phyloP scores from a whole-genome alignment of 805 yeast species.

The Naumovozyma dairenensis region DNA sequence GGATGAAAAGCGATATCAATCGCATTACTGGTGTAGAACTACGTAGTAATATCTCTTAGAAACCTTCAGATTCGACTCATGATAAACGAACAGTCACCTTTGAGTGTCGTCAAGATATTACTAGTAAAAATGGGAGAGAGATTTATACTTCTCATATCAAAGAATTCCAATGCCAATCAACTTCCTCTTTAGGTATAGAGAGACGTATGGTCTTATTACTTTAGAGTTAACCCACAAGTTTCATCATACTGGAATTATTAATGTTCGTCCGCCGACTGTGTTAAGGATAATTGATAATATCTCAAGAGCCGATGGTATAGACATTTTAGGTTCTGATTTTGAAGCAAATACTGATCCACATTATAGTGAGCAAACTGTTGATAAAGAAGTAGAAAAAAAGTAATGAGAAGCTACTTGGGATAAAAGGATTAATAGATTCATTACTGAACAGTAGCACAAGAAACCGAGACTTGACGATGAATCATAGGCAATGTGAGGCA shows the following conservation, averaged over 20 bases:
- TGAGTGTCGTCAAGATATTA: neutral
- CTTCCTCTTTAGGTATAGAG: neutral
- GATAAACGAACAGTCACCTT: neutral
- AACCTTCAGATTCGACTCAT: neutral
- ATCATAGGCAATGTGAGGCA: no score
- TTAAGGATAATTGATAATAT: no score
- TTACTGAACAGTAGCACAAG: no score
- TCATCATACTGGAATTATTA: neutral
- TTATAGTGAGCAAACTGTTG: no score
- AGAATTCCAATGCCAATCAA: neutral
- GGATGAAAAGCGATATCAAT: neutral
- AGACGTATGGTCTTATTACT: neutral
- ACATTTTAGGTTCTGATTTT: no score
- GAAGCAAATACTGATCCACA: no score
- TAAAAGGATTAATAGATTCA: no score
- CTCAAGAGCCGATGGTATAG: no score
- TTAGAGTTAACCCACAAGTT: neutral
- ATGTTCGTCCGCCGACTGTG: no score
- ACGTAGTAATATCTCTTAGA: neutral
- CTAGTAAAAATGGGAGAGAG: neutral
- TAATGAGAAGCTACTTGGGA: no score
- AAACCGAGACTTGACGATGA: no score
- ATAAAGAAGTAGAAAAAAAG: no score
- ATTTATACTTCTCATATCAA: neutral
- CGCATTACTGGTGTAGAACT: neutral